Conservation (phyloP, 2,329 filamentous ascomycete species). For the Bimuria novae-zelandiae region DNA sequence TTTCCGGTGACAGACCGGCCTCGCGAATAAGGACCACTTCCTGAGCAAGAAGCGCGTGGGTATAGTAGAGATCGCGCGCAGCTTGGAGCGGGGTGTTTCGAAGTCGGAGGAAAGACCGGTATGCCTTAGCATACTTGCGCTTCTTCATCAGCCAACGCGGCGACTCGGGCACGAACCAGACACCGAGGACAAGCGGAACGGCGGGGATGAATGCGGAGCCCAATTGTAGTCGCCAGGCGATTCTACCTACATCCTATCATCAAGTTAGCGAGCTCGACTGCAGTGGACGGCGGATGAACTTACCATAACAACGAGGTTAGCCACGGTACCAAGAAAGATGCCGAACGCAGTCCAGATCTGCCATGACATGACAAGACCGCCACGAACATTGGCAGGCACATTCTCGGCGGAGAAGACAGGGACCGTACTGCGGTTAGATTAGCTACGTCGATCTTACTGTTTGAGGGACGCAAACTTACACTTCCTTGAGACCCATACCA, state of each 20-base stretch:
- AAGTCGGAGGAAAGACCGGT: conserved; percentile 45
- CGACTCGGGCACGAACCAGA: conserved; percentile 50
- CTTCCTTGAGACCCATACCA: conserved; percentile 53
- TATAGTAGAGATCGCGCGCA: conserved; percentile 51
- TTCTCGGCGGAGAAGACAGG: conserved; percentile 54
- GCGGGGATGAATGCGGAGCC: conserved; percentile 48
- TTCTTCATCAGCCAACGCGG: conserved; percentile 50
- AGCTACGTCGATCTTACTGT: not conserved
- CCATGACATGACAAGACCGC: conserved; percentile 54
- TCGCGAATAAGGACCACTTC: conserved; percentile 41
- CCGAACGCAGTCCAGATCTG: conserved; percentile 52
- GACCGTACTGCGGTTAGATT: conserved; percentile 38
- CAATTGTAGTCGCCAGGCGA: conserved; percentile 48
- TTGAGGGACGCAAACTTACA: conserved; percentile 7
- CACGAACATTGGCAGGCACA: conserved; percentile 54
- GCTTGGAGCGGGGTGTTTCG: conserved; percentile 48
- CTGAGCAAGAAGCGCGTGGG: conserved; percentile 43
- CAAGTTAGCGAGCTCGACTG: not conserved
- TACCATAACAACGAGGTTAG: conserved; percentile 47
- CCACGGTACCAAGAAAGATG: conserved; percentile 52
- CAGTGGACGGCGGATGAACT: conserved; percentile 1
- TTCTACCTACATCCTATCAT: conserved; percentile 35
- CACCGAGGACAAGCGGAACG: conserved; percentile 43
- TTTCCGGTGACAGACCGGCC: conserved; percentile 38
- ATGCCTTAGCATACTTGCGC: conserved; percentile 45